Evolutionary conservation across 371 early-diverging fungal genomes (phyloP).

Genomic region (Fennellomyces sp.): DNA sequence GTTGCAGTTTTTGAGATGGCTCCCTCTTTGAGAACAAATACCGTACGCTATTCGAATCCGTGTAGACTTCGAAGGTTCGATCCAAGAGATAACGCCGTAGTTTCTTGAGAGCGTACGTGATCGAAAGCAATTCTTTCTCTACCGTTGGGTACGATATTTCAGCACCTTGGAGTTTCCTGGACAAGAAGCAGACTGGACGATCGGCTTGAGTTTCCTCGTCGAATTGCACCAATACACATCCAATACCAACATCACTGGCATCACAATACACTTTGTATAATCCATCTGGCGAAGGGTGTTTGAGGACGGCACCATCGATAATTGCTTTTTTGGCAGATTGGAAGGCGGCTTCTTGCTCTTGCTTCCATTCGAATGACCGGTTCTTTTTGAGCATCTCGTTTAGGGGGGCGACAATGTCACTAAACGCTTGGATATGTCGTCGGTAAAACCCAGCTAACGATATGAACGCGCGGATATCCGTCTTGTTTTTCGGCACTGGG

Average conservation of each 20-base stretch:
- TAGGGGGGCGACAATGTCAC: neutral
- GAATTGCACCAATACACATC: neutral
- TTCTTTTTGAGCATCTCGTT: neutral
- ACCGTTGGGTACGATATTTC: neutral
- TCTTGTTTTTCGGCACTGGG: neutral
- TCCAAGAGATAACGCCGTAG: conserved; percentile 5
- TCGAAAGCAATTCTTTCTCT: conserved; percentile 9
- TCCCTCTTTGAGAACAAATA: conserved; percentile 4
- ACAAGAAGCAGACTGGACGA: conserved; percentile 2
- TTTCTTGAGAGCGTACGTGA: neutral
- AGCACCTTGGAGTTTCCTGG: conserved; percentile 3
- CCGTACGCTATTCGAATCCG: neutral
- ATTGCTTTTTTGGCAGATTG: neutral
- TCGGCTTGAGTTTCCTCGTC: neutral
- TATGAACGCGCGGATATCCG: neutral
- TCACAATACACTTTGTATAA: conserved; percentile 2
- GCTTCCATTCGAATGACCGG: neutral
- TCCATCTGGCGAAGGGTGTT: neutral
- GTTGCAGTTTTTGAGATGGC: conserved; percentile 6
- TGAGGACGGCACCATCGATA: neutral
- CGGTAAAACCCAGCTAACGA: conserved; percentile 1
- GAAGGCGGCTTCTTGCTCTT: neutral
- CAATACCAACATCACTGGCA: conserved; percentile 8
- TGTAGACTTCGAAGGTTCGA: neutral
- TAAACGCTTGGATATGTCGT: neutral